phyloP scores from a whole-genome alignment of 371 early-diverging fungal species.

The Batrachochytrium dendrobatidis region DNA sequence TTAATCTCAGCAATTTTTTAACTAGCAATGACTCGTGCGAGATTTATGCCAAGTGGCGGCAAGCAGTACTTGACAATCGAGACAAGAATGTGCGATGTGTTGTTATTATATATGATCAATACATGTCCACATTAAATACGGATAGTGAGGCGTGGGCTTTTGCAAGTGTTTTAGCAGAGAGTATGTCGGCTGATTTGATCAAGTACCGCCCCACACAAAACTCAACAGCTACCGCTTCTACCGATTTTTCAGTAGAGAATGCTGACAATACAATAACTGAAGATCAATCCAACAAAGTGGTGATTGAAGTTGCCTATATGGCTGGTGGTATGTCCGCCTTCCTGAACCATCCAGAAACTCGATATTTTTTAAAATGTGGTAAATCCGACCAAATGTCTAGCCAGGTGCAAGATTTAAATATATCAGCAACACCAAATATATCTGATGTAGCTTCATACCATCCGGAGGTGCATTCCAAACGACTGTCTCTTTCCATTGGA shows the following conservation, averaged over 20 bases:
- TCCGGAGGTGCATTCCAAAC: too few relatives aligned
- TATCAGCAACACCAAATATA: too few relatives aligned
- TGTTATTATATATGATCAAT: slow-evolving; percentile 33
- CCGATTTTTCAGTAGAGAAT: slow-evolving; percentile 13
- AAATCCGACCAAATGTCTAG: too few relatives aligned
- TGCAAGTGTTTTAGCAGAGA: neutral
- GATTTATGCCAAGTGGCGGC: neutral
- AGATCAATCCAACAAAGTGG: too few relatives aligned
- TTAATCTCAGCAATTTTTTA: slow-evolving; percentile 3
- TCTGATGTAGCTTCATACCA: too few relatives aligned
- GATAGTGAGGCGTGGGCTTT: slow-evolving; percentile 13
- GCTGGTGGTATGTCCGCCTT: too few relatives aligned
- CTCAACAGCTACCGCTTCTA: slow-evolving; percentile 9
- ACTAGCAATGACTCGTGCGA: neutral
- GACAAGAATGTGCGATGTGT: neutral
- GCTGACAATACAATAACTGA: too few relatives aligned
- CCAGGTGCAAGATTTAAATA: too few relatives aligned
- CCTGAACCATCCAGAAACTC: too few relatives aligned
- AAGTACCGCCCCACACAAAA: neutral
- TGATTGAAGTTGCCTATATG: too few relatives aligned
- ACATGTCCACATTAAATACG: slow-evolving; percentile 16
- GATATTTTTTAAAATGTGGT: too few relatives aligned
- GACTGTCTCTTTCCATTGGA: too few relatives aligned
- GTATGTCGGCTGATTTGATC: slow-evolving; percentile 2
- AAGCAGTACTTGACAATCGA: neutral